Base-by-base conservation (phyloP, 163 green algal genomes). In the Prototheca wickerhamii region DNA sequence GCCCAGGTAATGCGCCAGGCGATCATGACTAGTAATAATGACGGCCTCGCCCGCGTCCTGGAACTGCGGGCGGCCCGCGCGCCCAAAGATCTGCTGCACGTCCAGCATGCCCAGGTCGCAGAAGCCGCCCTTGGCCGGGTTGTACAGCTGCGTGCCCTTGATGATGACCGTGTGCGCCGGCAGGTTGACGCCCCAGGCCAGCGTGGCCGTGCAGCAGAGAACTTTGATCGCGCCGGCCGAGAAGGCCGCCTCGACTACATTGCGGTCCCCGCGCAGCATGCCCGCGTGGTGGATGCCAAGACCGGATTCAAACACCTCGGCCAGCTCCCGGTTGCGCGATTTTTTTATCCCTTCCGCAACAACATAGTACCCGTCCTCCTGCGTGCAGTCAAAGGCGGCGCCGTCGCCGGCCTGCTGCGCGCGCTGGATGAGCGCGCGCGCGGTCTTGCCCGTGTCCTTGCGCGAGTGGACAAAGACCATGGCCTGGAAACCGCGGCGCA, bases 381-480 rank as follows among this genome's bases (percentile, higher is more conserved):
- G 67, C 20, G 65, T 56, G 63, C 63, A 68, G 63, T 79, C 69
- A 60, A 91, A 91, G 7, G 85, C 57, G 20, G 67, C 74, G 5
- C 62, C 33, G 26, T 86, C 77, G 18, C 74, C 75, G 15, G 64
- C 33, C 34, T 78, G 68, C 67, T 86, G 72, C n/a, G 81, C 80
- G 40, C 82, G 80, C 35, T 81, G 59, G 4, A 65, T 69, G 34
- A 92, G 68, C 28, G 58, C 61, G 54, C 87, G 77, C 18, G 80
- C 92, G 0, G 85, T 95, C 81, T 96, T 96, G 44, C 86, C 89
- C 0, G 93, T 99, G 75, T 98, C 91, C 77, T 99, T 99, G 46
- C 93, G 82, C 37, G 78, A 91, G 78, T 99, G 92, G 49, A 99
- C 93, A 77, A 99, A 99, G 58, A 99, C 88, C 93, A 99, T 99